Percentiles rank a stretch among this genome's conserved stretches.
These are phyloP conservation scores for Penicillium waksmanii DNA, from an alignment of 495 filamentous ascomycete species.

Conservation along the genomic window DNA sequence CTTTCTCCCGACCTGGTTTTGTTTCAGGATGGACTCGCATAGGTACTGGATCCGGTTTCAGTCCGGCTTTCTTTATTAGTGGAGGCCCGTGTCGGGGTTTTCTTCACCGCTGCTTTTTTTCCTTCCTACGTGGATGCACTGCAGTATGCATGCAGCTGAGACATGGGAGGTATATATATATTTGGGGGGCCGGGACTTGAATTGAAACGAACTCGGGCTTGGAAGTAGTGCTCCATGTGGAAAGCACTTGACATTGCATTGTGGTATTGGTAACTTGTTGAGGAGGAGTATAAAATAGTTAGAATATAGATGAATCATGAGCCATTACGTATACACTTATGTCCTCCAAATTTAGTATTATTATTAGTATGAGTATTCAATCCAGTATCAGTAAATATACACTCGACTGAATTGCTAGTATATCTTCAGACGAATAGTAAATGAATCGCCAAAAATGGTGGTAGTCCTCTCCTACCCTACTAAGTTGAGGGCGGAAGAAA, in stretches of 20 bases:
- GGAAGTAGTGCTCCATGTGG: background rate
- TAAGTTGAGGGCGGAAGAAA: slow-evolving; percentile 22
- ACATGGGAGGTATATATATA: background rate
- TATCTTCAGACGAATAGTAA: too few species aligned
- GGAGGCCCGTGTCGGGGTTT: slow-evolving; percentile 5
- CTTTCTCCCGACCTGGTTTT: background rate
- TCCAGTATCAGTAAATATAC: too few species aligned
- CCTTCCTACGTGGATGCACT: background rate
- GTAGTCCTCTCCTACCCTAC: too few species aligned
- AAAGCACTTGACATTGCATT: background rate
- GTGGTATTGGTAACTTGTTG: background rate
- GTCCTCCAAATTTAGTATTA: background rate
- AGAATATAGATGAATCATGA: slow-evolving; percentile 31
- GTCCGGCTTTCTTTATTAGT: background rate
- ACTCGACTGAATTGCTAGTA: background rate
- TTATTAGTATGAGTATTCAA: background rate
- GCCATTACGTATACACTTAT: slow-evolving; percentile 6
- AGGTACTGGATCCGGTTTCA: background rate
- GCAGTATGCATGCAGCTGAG: slow-evolving; percentile 17
- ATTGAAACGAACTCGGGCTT: background rate
- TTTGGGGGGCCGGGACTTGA: background rate
- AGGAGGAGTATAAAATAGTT: slow-evolving; percentile 9
- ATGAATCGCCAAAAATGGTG: too few species aligned
- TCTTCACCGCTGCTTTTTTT: slow-evolving; percentile 29
- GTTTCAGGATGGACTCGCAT: background rate